Conservation (phyloP, 148 eudicot species). For the Rhododendron mucronatum region DNA sequence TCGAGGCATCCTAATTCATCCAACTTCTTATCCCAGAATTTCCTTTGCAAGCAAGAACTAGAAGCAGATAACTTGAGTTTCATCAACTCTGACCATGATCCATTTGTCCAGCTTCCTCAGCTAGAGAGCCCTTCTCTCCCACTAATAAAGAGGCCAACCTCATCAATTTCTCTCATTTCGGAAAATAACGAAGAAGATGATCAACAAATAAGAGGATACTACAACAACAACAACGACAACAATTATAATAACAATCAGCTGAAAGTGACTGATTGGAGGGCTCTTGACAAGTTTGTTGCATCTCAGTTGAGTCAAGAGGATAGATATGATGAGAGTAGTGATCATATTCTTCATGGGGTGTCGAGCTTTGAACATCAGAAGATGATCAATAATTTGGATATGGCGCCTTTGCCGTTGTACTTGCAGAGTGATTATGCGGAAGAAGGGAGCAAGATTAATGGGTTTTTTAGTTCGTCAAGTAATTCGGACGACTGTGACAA, state of each 20-base stretch:
- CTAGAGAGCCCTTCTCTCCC: slow-evolving; percentile 69
- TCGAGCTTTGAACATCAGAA: slow-evolving; percentile 25
- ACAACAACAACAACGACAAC: background rate
- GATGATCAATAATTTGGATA: slow-evolving; percentile 21
- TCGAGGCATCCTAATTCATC: slow-evolving; percentile 23
- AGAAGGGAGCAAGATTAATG: slow-evolving; percentile 36
- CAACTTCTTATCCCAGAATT: slow-evolving; percentile 27
- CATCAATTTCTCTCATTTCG: slow-evolving; percentile 41
- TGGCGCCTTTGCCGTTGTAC: slow-evolving; percentile 39
- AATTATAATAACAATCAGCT: background rate
- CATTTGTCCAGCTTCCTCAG: slow-evolving; percentile 72
- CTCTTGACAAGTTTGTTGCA: slow-evolving; percentile 11
- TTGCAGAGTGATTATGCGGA: slow-evolving; percentile 40
- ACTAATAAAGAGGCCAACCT: slow-evolving; percentile 35
- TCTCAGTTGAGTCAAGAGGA: slow-evolving; percentile 18
- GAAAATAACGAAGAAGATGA: slow-evolving; percentile 19
- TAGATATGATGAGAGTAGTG: background rate
- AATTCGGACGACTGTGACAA: slow-evolving; percentile 31
- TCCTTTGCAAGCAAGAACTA: slow-evolving; percentile 67
- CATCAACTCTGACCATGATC: slow-evolving; percentile 42
- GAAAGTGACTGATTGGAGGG: slow-evolving; percentile 15
- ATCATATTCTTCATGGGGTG: background rate
- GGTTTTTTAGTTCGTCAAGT: slow-evolving; percentile 37
- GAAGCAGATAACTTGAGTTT: slow-evolving; percentile 37
- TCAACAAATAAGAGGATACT: background rate